Evolutionary conservation across 805 yeast species (phyloP).

Genomic region (Candida cerambycidarum): DNA sequence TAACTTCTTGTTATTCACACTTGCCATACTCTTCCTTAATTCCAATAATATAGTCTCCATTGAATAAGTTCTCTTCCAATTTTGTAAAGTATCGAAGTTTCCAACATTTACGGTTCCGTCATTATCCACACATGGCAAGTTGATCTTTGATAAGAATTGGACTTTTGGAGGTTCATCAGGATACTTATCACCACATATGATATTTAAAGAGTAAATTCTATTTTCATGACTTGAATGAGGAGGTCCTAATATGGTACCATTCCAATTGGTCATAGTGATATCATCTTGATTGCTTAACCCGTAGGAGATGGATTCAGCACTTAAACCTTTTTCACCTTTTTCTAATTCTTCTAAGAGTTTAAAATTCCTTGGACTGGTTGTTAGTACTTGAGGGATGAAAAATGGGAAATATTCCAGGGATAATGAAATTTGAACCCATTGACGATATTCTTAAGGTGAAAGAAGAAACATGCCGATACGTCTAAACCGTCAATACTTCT

Average conservation of each 20-base stretch:
- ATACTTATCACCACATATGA: conserved; percentile 79
- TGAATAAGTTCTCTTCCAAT: conserved; percentile 88
- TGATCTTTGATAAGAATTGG: conserved; percentile 76
- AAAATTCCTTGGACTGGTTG: conserved; percentile 80
- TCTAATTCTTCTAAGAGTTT: conserved; percentile 94
- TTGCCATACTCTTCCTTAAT: conserved; percentile 82
- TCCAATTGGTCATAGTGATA: conserved; percentile 93
- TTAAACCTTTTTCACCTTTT: conserved; percentile 96
- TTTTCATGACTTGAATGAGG: conserved; percentile 90
- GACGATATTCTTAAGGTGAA: too few relatives aligned
- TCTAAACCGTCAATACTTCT: too few relatives aligned
- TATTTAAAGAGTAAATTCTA: conserved; percentile 80
- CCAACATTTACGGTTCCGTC: conserved; percentile 49
- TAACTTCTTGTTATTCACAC: conserved; percentile 75
- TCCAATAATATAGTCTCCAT: conserved; percentile 93
- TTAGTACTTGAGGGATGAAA: conserved; percentile 7
- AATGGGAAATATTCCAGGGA: too few relatives aligned
- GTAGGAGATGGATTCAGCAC: conserved; percentile 95
- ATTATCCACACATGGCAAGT: conserved; percentile 85
- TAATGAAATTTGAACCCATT: too few relatives aligned
- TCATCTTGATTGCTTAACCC: conserved; percentile 91
- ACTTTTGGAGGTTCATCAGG: conserved; percentile 90
- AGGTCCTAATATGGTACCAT: conserved; percentile 96
- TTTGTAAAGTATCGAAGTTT: conserved; percentile 64
- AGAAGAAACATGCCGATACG: too few relatives aligned